Conservation (phyloP, 768 basidiomycete species). For the Cystobasidium tubakii region DNA sequence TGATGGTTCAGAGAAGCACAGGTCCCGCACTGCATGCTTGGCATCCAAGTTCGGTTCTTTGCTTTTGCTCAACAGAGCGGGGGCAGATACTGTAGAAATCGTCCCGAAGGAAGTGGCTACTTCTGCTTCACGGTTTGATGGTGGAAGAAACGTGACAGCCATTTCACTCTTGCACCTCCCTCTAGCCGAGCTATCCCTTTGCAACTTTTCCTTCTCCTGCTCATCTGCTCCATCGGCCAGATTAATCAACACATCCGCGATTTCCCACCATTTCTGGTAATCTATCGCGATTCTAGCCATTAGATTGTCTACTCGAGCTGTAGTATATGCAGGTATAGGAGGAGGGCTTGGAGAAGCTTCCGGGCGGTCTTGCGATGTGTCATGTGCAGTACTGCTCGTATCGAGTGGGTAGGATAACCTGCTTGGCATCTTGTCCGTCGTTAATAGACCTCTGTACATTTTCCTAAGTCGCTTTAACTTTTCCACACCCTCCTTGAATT, state of each 20-base stretch:
- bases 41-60: neutral
- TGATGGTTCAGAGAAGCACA: too few relatives aligned
- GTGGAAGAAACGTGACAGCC: too few relatives aligned
- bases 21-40: too few relatives aligned
- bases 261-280: constrained; percentile 37
- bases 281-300: constrained; percentile 29
- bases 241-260: constrained; percentile 36
- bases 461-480: neutral
- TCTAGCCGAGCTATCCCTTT: neutral
- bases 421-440: constrained; percentile 7
- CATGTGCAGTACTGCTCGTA: neutral
- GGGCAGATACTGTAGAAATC: too few relatives aligned
- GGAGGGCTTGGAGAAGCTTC: neutral
- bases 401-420: neutral
- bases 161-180: constrained; percentile 14
- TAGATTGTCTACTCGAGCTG: constrained; percentile 31
- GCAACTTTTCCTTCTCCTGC: neutral
- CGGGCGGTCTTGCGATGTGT: neutral
- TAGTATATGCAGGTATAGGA: constrained; percentile 8
- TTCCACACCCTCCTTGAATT: constrained; percentile 46
- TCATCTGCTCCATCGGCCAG: constrained; percentile 36
- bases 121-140: too few relatives aligned
- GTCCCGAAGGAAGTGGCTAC: too few relatives aligned
- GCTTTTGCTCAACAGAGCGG: too few relatives aligned
- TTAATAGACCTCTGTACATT: constrained; percentile 3